A percentile compares a stretch with the other conserved stretches of the same genome.
These are phyloP conservation scores for Gossypium thurberi DNA, from an alignment of 345 rosid species.

Conservation along the genomic window DNA sequence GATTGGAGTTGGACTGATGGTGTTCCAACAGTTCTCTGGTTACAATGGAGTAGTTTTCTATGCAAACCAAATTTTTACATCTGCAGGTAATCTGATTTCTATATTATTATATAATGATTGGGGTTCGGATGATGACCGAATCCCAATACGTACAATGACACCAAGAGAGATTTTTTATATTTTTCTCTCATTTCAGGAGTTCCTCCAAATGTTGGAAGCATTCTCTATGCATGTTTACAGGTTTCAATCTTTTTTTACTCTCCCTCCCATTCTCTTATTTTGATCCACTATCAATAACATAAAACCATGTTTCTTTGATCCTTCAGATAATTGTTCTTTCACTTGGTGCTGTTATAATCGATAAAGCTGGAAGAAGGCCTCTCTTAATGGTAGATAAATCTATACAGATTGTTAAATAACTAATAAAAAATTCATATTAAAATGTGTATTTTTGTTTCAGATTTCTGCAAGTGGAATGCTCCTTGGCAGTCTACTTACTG, in stretches of 20 bases:
- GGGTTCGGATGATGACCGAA: neutral
- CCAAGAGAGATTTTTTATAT: neutral
- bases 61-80: slow-evolving; percentile 55
- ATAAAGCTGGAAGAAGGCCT: slow-evolving; percentile 89
- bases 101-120: no score
- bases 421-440: neutral
- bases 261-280: neutral
- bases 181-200: slow-evolving; percentile 41
- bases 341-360: slow-evolving; percentile 52
- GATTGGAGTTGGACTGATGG: slow-evolving; percentile 92
- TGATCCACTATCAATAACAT: neutral
- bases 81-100: slow-evolving; percentile 49
- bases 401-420: neutral
- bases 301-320: neutral
- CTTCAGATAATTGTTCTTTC: slow-evolving; percentile 63
- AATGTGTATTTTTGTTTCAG: slow-evolving; percentile 23
- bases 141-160: neutral
- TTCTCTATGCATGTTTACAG: slow-evolving; percentile 79
- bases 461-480: slow-evolving; percentile 71
- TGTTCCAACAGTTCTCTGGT: slow-evolving; percentile 84
- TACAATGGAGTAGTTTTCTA: slow-evolving; percentile 80
- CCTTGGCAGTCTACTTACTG: slow-evolving; percentile 50
- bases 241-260: slow-evolving; percentile 19
- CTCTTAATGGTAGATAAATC: slow-evolving; percentile 46
- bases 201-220: slow-evolving; percentile 62